These are phyloP conservation scores for Mycena vitilis DNA, from an alignment of 768 basidiomycete species.

Conservation along the genomic window DNA sequence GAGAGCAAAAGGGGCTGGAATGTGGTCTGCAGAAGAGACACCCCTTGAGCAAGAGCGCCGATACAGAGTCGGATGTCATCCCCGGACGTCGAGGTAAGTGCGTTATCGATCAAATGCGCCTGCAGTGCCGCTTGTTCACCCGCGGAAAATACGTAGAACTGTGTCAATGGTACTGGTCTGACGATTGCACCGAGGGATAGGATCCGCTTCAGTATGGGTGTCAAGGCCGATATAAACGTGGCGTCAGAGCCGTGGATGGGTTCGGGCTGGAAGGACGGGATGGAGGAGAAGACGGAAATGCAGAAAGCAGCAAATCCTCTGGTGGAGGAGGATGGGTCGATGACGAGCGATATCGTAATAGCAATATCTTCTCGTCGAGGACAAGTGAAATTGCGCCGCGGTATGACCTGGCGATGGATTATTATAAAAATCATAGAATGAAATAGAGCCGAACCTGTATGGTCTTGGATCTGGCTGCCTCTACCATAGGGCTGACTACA, in stretches of 20 bases:
- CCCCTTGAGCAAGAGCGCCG: slow-evolving; percentile 62
- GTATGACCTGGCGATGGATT: slow-evolving; percentile 49
- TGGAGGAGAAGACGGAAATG: slow-evolving; percentile 46
- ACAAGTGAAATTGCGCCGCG: slow-evolving; percentile 57
- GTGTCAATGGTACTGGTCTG: slow-evolving; percentile 45
- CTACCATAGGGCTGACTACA: slow-evolving; percentile 50
- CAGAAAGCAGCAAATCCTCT: slow-evolving; percentile 50
- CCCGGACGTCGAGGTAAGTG: slow-evolving; percentile 47
- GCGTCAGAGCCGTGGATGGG: slow-evolving; percentile 41
- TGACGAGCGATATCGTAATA: slow-evolving; percentile 55
- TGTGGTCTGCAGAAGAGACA: slow-evolving; percentile 58
- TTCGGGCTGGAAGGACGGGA: slow-evolving; percentile 36
- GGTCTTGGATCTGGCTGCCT: slow-evolving; percentile 49
- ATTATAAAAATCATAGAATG: background rate
- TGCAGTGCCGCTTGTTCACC: slow-evolving; percentile 54
- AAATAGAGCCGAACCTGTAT: slow-evolving; percentile 45
- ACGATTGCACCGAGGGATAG: slow-evolving; percentile 36
- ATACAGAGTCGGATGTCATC: slow-evolving; percentile 58
- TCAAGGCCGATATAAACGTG: slow-evolving; percentile 51
- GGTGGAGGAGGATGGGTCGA: slow-evolving; percentile 51
- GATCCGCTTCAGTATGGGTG: slow-evolving; percentile 49
- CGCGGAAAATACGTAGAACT: slow-evolving; percentile 62
- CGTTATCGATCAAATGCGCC: slow-evolving; percentile 54
- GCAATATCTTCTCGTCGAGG: slow-evolving; percentile 59
- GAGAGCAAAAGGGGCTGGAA: slow-evolving; percentile 61